Evolutionary conservation across 1,284 basidiomycete genomes (phyloP).

Genomic region (Inonotus obliquus): DNA sequence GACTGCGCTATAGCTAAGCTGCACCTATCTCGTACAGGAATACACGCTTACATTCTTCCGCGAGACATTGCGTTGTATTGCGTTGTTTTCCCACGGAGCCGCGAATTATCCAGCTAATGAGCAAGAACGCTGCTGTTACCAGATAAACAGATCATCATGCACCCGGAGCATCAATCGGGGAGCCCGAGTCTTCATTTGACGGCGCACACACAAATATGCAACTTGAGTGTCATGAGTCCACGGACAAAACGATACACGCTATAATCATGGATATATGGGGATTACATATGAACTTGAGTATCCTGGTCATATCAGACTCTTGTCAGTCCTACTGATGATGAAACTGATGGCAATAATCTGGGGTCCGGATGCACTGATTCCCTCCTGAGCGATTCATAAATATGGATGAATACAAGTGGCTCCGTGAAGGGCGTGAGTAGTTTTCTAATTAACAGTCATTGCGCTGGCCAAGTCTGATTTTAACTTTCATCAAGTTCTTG

Average conservation of each 20-base stretch:
- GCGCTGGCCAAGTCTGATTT: too few relatives aligned
- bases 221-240: constrained; percentile 24
- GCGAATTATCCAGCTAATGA: constrained; percentile 37
- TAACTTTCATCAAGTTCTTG: constrained; percentile 32
- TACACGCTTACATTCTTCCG: constrained; percentile 29
- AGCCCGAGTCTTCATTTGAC: neutral
- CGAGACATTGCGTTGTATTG: constrained; percentile 33
- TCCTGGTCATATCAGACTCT: neutral
- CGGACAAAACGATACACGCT: constrained; percentile 26
- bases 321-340: too few relatives aligned
- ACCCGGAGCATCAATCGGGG: neutral
- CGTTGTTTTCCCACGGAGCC: constrained; percentile 33
- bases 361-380: constrained; percentile 40
- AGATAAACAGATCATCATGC: constrained; percentile 29
- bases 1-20: neutral
- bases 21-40: constrained; percentile 6
- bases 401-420: constrained; percentile 34
- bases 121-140: constrained; percentile 31
- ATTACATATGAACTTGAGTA: constrained; percentile 29
- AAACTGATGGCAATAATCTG: constrained; percentile 31
- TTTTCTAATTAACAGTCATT: too few relatives aligned
- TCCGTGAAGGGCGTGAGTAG: constrained; percentile 30
- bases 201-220: constrained; percentile 3
- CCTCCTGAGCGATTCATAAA: constrained; percentile 46
- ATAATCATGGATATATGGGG: constrained; percentile 37